Conservation (phyloP, 805 yeast species). For the Candida michaelii region DNA sequence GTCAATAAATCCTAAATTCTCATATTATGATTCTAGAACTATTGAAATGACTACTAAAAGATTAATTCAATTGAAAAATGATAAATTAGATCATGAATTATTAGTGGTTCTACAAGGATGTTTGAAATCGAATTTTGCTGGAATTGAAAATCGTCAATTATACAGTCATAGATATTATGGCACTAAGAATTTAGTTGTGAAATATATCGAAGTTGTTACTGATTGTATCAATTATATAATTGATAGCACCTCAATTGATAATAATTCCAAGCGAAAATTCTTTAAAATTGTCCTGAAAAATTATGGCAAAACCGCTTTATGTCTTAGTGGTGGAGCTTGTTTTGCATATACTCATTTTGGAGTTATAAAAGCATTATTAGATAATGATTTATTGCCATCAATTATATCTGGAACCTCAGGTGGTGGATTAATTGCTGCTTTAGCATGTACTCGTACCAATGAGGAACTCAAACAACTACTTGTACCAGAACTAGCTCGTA, state of each 20-base stretch:
- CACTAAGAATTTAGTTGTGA: conserved; percentile 59
- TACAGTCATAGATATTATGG: conserved; percentile 78
- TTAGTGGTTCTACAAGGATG: conserved; percentile 63
- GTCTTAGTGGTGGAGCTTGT: conserved; percentile 78
- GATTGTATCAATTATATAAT: conserved; percentile 45
- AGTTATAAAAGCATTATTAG: conserved; percentile 66
- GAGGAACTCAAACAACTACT: conserved; percentile 59
- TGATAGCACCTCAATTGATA: conserved; percentile 35
- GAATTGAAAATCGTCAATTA: conserved; percentile 67
- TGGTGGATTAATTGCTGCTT: conserved; percentile 75
- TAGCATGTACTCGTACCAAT: conserved; percentile 67
- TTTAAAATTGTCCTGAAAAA: conserved; percentile 60
- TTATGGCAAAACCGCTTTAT: conserved; percentile 70
- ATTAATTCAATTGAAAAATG: conserved; percentile 35
- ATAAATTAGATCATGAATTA: conserved; percentile 44
- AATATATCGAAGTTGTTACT: conserved; percentile 54
- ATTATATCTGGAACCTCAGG: conserved; percentile 80
- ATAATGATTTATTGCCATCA: conserved; percentile 62
- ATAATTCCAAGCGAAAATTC: conserved; percentile 46
- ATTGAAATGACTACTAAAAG: conserved; percentile 48
- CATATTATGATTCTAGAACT: conserved; percentile 67
- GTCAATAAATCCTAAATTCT: conserved; percentile 59
- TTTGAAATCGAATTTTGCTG: conserved; percentile 72
- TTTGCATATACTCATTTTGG: conserved; percentile 81
- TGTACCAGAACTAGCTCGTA: conserved; percentile 59